phyloP scores from a whole-genome alignment of 306 rosid genomes.

The Oemleria cerasiformis region DNA sequence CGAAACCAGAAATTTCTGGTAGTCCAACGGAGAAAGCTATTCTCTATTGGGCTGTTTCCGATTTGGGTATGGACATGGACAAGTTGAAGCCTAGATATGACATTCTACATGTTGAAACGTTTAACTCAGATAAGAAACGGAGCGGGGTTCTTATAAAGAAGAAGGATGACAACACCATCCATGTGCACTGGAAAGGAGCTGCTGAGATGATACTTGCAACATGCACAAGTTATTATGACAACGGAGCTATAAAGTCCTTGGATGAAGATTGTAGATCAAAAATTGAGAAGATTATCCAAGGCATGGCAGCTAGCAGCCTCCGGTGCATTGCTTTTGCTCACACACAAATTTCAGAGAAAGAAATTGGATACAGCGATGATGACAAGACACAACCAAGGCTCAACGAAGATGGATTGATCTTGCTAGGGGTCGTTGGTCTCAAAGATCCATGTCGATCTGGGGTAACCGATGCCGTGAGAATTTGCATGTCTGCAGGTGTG shows the following conservation, averaged over 20 bases:
- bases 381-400: constrained; percentile 26
- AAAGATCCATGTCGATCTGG: constrained; percentile 81
- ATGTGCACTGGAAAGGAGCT: constrained; percentile 91
- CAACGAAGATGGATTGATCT: constrained; percentile 52
- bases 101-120: constrained; percentile 72
- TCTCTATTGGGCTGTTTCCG: constrained; percentile 63
- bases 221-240: constrained; percentile 58
- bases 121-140: constrained; percentile 79
- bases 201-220: constrained; percentile 77
- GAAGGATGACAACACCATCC: constrained; percentile 37
- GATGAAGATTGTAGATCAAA: constrained; percentile 37
- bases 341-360: constrained; percentile 42
- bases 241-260: constrained; percentile 43
- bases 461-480: constrained; percentile 50
- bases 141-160: constrained; percentile 66
- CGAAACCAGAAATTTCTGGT: constrained; percentile 72
- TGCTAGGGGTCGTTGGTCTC: constrained; percentile 77
- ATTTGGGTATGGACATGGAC: constrained; percentile 65
- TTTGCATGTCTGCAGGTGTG: constrained; percentile 73
- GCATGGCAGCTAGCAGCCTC: constrained; percentile 87
- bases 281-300: constrained; percentile 56
- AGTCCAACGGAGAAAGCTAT: constrained; percentile 87
- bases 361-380: constrained; percentile 21
- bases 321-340: constrained; percentile 83
- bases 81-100: constrained; percentile 45